phyloP scores from a whole-genome alignment of 495 filamentous ascomycete species.

The Rostrohypoxylon terebratum region DNA sequence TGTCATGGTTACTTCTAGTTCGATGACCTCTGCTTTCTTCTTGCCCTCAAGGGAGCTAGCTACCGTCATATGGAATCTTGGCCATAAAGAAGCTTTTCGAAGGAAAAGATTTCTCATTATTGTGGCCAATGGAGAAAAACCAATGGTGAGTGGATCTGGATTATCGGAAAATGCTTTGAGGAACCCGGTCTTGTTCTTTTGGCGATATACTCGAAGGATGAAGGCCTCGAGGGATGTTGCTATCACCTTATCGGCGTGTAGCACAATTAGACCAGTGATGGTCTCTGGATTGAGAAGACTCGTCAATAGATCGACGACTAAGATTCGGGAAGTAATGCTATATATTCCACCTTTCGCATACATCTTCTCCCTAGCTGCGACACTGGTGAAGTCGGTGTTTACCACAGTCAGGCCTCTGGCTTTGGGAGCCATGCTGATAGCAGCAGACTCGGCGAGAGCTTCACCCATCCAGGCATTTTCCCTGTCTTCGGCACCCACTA shows the following conservation, averaged over 20 bases:
- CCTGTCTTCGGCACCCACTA: slow-evolving; percentile 91
- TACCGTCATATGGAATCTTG: slow-evolving; percentile 92
- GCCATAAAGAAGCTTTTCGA: slow-evolving; percentile 89
- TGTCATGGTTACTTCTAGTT: slow-evolving; percentile 97
- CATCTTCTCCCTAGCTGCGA: slow-evolving; percentile 87
- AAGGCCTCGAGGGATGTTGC: slow-evolving; percentile 95
- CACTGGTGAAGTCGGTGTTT: slow-evolving; percentile 92
- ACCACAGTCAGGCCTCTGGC: slow-evolving; percentile 89
- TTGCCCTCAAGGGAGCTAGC: slow-evolving; percentile 89
- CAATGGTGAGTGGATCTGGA: slow-evolving; percentile 89
- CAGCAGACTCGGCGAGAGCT: slow-evolving; percentile 92
- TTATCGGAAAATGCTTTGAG: slow-evolving; percentile 97
- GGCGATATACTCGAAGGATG: slow-evolving; percentile 91
- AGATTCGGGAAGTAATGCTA: slow-evolving; percentile 94
- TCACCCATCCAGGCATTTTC: slow-evolving; percentile 96
- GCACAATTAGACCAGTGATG: slow-evolving; percentile 86
- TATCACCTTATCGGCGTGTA: slow-evolving; percentile 89
- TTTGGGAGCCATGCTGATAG: slow-evolving; percentile 77
- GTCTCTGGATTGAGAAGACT: slow-evolving; percentile 84
- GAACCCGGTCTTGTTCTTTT: slow-evolving; percentile 92
- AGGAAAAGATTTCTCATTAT: slow-evolving; percentile 96
- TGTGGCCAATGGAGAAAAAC: slow-evolving; percentile 87
- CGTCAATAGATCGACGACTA: slow-evolving; percentile 92
- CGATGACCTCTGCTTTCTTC: slow-evolving; percentile 96
- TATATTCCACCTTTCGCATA: slow-evolving; percentile 91